Evolutionary conservation across 805 yeast species (phyloP), one percentile per base, ranked within the genome.

Genomic region (Monosporozyma servazzii): DNA sequence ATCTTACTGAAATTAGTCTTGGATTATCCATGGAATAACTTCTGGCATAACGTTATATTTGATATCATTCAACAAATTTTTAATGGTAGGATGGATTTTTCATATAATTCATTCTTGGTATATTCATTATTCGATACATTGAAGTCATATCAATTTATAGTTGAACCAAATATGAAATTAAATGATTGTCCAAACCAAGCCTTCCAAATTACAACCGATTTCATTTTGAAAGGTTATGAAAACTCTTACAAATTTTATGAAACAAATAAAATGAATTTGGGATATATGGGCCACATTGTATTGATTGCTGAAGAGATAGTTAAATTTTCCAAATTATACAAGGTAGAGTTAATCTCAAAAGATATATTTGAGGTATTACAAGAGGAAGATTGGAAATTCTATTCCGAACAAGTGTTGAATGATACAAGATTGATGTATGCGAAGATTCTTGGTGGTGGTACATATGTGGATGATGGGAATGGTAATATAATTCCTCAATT

Each of bases 201-300:
- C 5, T 75, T 79, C 63, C 82, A 84, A 50, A 65, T 73, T 11
- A 79, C 84, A 45, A 79, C 80, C 2, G 72, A 75, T 58, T 66
- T 76, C 29, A 81, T 84, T 23, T 74, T 84, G 25, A 73, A 75
- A 36, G 89, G 89, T 7, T 85, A 84, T 58, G 67, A 71, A 52
- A 69, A 68, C 37, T 82, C 86, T 53, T 76, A 79, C 52, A 76
- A 75, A 43, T 77, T 81, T 61, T 86, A 86, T 66, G 78, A 75
- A 58, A 69, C 71, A 52, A 74, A 74, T 15, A 80, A 81, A 2
- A 77, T 86, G 36, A 75, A 95, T 50, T 77, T 90, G 33, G 99
- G 98, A 0, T 91, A 87, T 65, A 88, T 90, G 88, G 99, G 99
- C 18, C 98, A 91, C 65, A 71, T 91, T 57, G 88, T 95, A 5